Conservation (phyloP, 2,329 filamentous ascomycete species). For the Xylariaceae sp. region DNA sequence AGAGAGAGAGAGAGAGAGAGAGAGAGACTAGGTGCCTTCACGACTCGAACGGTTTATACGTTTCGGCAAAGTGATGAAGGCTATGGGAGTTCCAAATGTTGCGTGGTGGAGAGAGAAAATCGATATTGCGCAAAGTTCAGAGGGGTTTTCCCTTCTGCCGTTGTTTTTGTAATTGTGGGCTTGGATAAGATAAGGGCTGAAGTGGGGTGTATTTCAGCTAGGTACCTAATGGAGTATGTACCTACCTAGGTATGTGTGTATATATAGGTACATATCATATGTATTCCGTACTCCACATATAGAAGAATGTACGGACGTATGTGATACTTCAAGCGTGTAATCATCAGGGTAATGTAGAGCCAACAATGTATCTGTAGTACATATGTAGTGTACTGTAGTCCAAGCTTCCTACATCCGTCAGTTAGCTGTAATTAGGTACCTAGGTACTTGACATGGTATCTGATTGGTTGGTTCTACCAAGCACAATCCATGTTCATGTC, state of each 20-base stretch:
- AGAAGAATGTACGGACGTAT: too few relatives aligned
- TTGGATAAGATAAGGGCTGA: slow-evolving; percentile 23
- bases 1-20: slow-evolving; percentile 1
- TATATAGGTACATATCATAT: too few relatives aligned
- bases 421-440: background rate
- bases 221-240: background rate
- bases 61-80: slow-evolving; percentile 84
- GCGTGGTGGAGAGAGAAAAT: slow-evolving; percentile 1
- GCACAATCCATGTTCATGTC: background rate
- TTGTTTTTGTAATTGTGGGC: slow-evolving; percentile 15
- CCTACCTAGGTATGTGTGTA: background rate
- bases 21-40: slow-evolving; percentile 57
- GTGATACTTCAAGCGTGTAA: too few relatives aligned
- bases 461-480: background rate
- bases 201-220: slow-evolving; percentile 7
- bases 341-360: too few relatives aligned
- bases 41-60: slow-evolving; percentile 72
- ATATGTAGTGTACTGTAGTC: too few relatives aligned
- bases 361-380: too few relatives aligned
- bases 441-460: background rate
- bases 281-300: too few relatives aligned
- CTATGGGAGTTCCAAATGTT: slow-evolving; percentile 20
- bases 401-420: too few relatives aligned
- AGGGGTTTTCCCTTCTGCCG: background rate
- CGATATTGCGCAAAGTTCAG: slow-evolving; percentile 3